Evolutionary conservation across 257 asterid species (phyloP).

Genomic region (Mitragyna speciosa): DNA sequence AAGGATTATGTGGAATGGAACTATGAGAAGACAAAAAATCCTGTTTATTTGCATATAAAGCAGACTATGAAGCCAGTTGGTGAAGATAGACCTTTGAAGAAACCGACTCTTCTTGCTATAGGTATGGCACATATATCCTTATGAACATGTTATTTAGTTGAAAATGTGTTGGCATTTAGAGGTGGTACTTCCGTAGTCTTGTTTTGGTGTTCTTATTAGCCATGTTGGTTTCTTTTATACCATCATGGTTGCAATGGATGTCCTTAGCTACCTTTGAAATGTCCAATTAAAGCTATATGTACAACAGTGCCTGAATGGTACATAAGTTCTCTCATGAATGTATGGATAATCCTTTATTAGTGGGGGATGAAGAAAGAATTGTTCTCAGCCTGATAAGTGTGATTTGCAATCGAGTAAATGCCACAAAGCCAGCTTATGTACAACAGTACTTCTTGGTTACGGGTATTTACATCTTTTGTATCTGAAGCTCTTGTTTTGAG

Average conservation of each 20-base stretch:
- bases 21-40: constrained; percentile 81
- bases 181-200: not conserved
- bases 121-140: constrained; percentile 42
- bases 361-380: not conserved
- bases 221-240: not conserved
- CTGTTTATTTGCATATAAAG: constrained; percentile 84
- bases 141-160: not conserved
- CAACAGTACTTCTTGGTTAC: no score
- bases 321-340: not conserved
- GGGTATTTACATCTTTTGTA: not conserved
- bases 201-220: not conserved
- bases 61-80: constrained; percentile 59
- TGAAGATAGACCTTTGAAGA: constrained; percentile 92
- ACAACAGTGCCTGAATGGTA: not conserved
- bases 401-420: not conserved
- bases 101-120: constrained; percentile 92
- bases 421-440: no score
- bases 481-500: not conserved
- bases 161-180: not conserved
- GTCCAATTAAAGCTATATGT: not conserved
- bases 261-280: not conserved
- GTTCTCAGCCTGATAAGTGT: not conserved
- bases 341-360: not conserved
- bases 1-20: constrained; percentile 90
- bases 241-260: not conserved